A percentile compares a stretch with the other conserved stretches of the same genome.
phyloP scores from a whole-genome alignment of 441 rosid species.

The Hura crepitans region DNA sequence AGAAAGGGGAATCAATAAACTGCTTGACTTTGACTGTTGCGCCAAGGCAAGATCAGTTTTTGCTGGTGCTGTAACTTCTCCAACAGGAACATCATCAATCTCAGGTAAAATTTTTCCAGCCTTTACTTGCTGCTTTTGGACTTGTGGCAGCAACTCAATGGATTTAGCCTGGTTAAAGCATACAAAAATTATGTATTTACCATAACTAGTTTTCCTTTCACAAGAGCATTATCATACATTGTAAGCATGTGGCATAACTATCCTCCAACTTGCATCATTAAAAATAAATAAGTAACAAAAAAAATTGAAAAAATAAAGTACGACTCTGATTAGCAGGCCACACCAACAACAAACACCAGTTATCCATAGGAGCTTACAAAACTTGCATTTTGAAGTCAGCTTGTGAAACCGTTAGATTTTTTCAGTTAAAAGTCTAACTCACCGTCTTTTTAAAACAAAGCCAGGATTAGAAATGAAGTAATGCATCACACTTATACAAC shows the following conservation, averaged over 20 bases:
- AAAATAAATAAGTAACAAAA: too few species aligned
- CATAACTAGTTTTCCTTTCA: background rate
- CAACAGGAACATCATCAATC: slow-evolving; percentile 29
- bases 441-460: background rate
- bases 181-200: background rate
- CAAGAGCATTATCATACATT: background rate
- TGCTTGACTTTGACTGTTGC: slow-evolving; percentile 30
- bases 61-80: slow-evolving; percentile 39
- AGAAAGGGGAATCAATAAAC: slow-evolving; percentile 36
- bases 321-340: too few species aligned
- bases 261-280: too few species aligned
- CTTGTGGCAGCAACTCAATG: slow-evolving; percentile 61
- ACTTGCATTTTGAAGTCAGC: too few species aligned
- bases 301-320: too few species aligned
- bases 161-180: slow-evolving; percentile 55
- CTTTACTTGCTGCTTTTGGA: slow-evolving; percentile 60
- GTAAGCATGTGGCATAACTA: background rate
- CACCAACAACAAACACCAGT: too few species aligned
- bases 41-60: slow-evolving; percentile 33
- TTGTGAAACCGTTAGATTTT: too few species aligned
- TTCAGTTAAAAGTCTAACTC: background rate
- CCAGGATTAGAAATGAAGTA: background rate
- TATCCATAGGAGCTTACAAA: too few species aligned
- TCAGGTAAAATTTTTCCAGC: slow-evolving; percentile 44
- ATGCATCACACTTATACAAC: background rate